Percentiles rank a stretch among this genome's conserved stretches.
Conservation (phyloP, 495 filamentous ascomycete genomes). For the Xylaria nigripes region DNA sequence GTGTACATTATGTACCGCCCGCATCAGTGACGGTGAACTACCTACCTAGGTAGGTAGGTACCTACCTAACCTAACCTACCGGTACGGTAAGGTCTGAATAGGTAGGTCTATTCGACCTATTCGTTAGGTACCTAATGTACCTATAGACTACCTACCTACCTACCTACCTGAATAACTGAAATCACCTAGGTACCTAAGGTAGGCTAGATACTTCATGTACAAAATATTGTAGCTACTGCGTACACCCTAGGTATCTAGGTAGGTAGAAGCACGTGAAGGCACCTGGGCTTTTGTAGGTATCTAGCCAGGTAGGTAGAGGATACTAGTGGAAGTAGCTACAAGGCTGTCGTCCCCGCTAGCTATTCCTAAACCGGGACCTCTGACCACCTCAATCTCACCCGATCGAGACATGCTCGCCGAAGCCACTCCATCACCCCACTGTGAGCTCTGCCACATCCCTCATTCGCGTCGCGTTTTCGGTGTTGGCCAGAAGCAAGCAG, state of each 20-base stretch:
- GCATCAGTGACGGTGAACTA: background rate
- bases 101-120: no score
- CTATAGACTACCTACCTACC: no score
- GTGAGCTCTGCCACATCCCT: background rate
- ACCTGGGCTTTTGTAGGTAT: background rate
- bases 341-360: background rate
- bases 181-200: no score
- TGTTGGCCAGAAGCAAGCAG: background rate
- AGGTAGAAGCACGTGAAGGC: background rate
- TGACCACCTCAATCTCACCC: constrained; percentile 9
- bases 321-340: background rate
- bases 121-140: no score
- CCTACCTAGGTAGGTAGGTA: no score
- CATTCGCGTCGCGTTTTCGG: background rate
- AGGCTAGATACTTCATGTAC: background rate
- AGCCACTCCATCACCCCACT: constrained; percentile 10
- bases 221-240: background rate
- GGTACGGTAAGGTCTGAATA: no score
- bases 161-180: background rate
- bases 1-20: background rate
- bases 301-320: background rate
- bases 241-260: no score
- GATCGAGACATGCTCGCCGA: constrained; percentile 10
- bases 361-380: constrained; percentile 6
- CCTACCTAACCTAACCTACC: no score